Percentiles rank a stretch among this genome's conserved stretches.
These are phyloP conservation scores for Agroathelia rolfsii DNA, from an alignment of 1,284 basidiomycete genomes.

Conservation along the genomic window DNA sequence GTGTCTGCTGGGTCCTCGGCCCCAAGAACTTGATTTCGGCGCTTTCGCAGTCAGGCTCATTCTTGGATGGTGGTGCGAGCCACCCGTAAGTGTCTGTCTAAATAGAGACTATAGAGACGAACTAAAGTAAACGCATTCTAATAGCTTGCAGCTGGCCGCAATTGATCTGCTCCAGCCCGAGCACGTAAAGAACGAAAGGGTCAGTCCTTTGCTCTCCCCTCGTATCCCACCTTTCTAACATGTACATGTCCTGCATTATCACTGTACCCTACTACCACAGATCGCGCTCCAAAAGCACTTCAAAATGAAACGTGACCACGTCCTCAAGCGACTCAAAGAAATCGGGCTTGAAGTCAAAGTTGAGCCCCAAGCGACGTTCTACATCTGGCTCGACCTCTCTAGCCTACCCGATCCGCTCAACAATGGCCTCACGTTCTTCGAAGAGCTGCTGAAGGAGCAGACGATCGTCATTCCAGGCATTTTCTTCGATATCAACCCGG, in stretches of 20 bases:
- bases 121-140: conserved; percentile 1
- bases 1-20: conserved; percentile 93
- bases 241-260: not conserved
- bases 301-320: conserved; percentile 84
- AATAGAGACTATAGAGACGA: too few relatives aligned
- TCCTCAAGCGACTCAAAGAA: conserved; percentile 70
- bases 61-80: conserved; percentile 83
- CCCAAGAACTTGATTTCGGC: conserved; percentile 84
- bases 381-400: conserved; percentile 86
- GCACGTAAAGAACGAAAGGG: conserved; percentile 64
- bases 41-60: conserved; percentile 79
- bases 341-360: conserved; percentile 71
- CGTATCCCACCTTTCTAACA: conserved; percentile 1
- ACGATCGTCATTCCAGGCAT: conserved; percentile 86
- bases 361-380: conserved; percentile 75
- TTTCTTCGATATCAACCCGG: conserved; percentile 82
- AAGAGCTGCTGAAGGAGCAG: conserved; percentile 86
- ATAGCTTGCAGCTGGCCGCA: conserved; percentile 77
- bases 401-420: conserved; percentile 72
- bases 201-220: conserved; percentile 16
- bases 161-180: conserved; percentile 69
- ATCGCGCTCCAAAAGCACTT: conserved; percentile 81
- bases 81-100: conserved; percentile 53
- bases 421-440: conserved; percentile 90
- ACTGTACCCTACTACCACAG: conserved; percentile 21